Percentiles rank a stretch among this genome's conserved stretches.
These are phyloP conservation scores for Quercus gilva DNA, from an alignment of 306 rosid species.

Conservation along the genomic window DNA sequence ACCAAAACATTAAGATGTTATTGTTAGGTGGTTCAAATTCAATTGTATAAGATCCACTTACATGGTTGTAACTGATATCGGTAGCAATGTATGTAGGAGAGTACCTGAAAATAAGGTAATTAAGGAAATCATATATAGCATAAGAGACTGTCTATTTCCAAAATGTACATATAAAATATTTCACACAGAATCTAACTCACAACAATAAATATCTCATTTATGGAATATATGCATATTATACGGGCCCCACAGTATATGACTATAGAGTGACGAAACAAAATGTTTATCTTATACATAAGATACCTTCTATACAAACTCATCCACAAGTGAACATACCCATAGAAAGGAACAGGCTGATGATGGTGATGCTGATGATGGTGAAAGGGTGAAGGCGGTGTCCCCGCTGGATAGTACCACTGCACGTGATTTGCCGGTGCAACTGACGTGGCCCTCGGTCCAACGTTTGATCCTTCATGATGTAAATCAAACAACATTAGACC, in stretches of 20 bases:
- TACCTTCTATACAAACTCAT: no score
- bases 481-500: slow-evolving; percentile 23
- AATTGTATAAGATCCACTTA: slow-evolving; percentile 16
- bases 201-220: no score
- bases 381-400: slow-evolving; percentile 47
- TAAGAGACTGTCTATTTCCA: no score
- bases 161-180: background rate
- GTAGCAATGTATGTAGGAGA: slow-evolving; percentile 58
- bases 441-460: slow-evolving; percentile 44
- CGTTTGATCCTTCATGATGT: slow-evolving; percentile 44
- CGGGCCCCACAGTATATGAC: no score
- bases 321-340: slow-evolving; percentile 45
- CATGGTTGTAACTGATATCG: slow-evolving; percentile 64
- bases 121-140: background rate
- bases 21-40: background rate
- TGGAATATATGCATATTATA: no score
- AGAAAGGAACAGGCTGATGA: slow-evolving; percentile 58
- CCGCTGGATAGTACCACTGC: slow-evolving; percentile 74
- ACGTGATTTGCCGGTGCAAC: slow-evolving; percentile 51
- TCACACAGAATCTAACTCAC: background rate
- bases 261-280: no score
- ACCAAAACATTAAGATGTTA: no score
- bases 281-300: no score
- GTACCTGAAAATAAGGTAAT: slow-evolving; percentile 40
- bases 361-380: slow-evolving; percentile 57